These are phyloP conservation scores for Taxillus chinensis DNA, from an alignment of 164 flowering plant species.

Conservation along the genomic window DNA sequence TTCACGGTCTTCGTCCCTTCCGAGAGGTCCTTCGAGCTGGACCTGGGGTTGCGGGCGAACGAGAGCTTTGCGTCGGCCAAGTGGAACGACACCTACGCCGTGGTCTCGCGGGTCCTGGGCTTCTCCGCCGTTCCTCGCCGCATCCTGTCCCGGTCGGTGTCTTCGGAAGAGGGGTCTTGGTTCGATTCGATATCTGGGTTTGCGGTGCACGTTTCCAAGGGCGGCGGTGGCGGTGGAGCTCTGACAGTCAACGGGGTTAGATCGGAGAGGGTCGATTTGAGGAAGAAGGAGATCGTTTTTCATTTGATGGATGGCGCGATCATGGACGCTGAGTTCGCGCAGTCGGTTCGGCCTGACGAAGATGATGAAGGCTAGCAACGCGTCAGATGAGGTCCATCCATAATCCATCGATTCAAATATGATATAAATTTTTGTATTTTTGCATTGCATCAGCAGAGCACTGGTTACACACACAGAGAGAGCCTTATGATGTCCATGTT, in stretches of 20 bases:
- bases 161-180: constrained; percentile 21
- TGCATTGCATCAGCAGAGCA: too few species aligned
- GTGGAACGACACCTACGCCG: constrained; percentile 40
- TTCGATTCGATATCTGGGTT: constrained; percentile 72
- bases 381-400: too few species aligned
- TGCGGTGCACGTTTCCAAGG: constrained; percentile 32
- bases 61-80: constrained; percentile 25
- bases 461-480: too few species aligned
- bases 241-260: constrained; percentile 50
- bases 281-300: constrained; percentile 41
- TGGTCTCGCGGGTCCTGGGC: constrained; percentile 57
- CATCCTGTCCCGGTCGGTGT: constrained; percentile 28
- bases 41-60: constrained; percentile 33
- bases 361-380: constrained; percentile 20
- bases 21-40: constrained; percentile 47
- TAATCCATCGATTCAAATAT: too few species aligned
- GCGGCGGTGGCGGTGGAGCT: constrained; percentile 24
- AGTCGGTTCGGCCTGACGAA: constrained; percentile 41
- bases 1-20: constrained; percentile 82
- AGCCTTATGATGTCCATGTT: too few species aligned
- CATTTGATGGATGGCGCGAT: constrained; percentile 82
- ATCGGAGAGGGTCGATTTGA: constrained; percentile 39
- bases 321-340: constrained; percentile 78
- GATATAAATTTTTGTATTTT: too few species aligned
- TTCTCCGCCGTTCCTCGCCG: constrained; percentile 60